phyloP scores from a whole-genome alignment of 192 early-diverging fungal species.

The Spinellus fusiger region DNA sequence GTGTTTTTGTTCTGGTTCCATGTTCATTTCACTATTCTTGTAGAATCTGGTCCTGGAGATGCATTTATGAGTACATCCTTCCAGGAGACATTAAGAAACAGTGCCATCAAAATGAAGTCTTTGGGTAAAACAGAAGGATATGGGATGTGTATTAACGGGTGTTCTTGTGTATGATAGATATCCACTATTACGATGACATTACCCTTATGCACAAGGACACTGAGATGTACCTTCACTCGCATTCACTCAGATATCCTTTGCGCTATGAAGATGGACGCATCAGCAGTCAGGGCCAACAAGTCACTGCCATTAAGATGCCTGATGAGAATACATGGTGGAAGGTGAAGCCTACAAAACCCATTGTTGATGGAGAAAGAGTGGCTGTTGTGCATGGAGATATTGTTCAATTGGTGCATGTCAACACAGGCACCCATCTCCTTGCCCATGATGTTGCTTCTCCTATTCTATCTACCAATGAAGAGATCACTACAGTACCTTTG shows the following conservation, averaged over 20 bases:
- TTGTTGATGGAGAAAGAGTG: slow-evolving; percentile 29
- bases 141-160: background rate
- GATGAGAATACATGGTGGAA: slow-evolving; percentile 76
- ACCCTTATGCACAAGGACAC: slow-evolving; percentile 75
- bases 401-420: slow-evolving; percentile 67
- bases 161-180: slow-evolving; percentile 33
- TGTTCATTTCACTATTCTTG: slow-evolving; percentile 85
- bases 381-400: slow-evolving; percentile 68
- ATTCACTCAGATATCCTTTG: slow-evolving; percentile 71
- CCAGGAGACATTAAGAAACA: slow-evolving; percentile 78
- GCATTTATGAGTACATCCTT: slow-evolving; percentile 87
- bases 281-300: slow-evolving; percentile 85
- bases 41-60: slow-evolving; percentile 83
- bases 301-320: slow-evolving; percentile 74
- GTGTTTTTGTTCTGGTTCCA: slow-evolving; percentile 88
- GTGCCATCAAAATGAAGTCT: slow-evolving; percentile 56
- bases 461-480: slow-evolving; percentile 58
- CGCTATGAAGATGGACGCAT: slow-evolving; percentile 90
- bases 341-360: slow-evolving; percentile 29
- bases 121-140: slow-evolving; percentile 32
- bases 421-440: slow-evolving; percentile 50
- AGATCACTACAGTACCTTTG: slow-evolving; percentile 55
- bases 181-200: slow-evolving; percentile 79
- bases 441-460: slow-evolving; percentile 61
- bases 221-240: slow-evolving; percentile 75